Percentiles rank a stretch among this genome's conserved stretches.
Evolutionary conservation across 2,329 filamentous ascomycete species (phyloP).

Genomic region (Botrytis fragariae): DNA sequence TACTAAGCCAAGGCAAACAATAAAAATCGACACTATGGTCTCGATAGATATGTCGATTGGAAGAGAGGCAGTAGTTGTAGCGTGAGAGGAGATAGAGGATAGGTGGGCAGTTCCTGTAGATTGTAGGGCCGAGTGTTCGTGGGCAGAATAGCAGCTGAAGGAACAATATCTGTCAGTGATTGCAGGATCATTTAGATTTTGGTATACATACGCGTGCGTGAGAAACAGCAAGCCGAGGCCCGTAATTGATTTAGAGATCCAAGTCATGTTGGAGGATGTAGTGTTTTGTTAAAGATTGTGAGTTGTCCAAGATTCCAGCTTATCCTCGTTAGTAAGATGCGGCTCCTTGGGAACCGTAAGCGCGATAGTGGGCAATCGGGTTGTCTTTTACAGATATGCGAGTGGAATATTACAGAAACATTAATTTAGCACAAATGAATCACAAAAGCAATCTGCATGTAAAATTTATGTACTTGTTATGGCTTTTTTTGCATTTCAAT

Average conservation of each 20-base stretch:
- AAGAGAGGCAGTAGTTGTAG: slow-evolving; percentile 49
- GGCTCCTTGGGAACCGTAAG: slow-evolving; percentile 18
- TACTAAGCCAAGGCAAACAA: slow-evolving; percentile 83
- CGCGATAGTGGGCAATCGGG: slow-evolving; percentile 13
- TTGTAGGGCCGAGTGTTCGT: slow-evolving; percentile 81
- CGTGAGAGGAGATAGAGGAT: slow-evolving; percentile 45
- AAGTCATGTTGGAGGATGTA: slow-evolving; percentile 55
- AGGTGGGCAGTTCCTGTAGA: slow-evolving; percentile 52
- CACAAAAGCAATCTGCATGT: background rate
- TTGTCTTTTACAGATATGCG: background rate
- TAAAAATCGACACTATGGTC: slow-evolving; percentile 72
- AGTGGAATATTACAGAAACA: background rate
- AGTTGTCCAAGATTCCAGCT: slow-evolving; percentile 7
- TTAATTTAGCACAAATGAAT: slow-evolving; percentile 4
- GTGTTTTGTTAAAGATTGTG: background rate
- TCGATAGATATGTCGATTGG: slow-evolving; percentile 87
- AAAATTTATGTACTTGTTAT: slow-evolving; percentile 19
- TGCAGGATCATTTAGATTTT: slow-evolving; percentile 4
- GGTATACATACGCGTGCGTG: slow-evolving; percentile 72
- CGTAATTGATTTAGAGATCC: slow-evolving; percentile 69
- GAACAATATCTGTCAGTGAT: slow-evolving; percentile 3
- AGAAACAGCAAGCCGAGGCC: slow-evolving; percentile 74
- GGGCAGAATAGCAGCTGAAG: slow-evolving; percentile 89
- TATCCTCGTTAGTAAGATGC: slow-evolving; percentile 14
- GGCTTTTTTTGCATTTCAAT: slow-evolving; percentile 32